Percentiles rank a stretch among this genome's conserved stretches.
phyloP scores from a whole-genome alignment of 495 filamentous ascomycete species.

The Articulospora tetracladia region DNA sequence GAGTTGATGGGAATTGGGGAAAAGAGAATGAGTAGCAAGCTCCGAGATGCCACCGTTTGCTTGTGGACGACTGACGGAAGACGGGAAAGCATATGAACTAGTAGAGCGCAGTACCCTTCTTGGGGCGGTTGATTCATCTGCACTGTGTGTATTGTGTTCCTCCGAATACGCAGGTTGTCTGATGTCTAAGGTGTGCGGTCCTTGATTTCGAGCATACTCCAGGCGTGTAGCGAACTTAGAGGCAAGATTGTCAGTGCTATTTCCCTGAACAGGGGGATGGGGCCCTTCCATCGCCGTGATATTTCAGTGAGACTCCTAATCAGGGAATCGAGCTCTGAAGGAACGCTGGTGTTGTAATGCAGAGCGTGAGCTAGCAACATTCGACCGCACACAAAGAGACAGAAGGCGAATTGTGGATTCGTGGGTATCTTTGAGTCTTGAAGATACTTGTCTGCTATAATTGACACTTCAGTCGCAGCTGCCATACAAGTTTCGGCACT shows the following conservation, averaged over 20 bases:
- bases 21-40: background rate
- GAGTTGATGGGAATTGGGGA: background rate
- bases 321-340: conserved; percentile 25
- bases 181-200: conserved; percentile 28
- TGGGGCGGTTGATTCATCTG: background rate
- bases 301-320: conserved; percentile 30
- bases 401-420: conserved; percentile 37
- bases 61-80: background rate
- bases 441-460: conserved; percentile 34
- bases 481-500: conserved; percentile 37
- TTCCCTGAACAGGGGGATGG: background rate
- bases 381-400: conserved; percentile 35
- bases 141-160: background rate
- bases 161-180: conserved; percentile 35
- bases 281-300: conserved; percentile 31
- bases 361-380: conserved; percentile 31
- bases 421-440: conserved; percentile 25
- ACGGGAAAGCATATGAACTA: background rate
- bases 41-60: background rate
- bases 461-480: conserved; percentile 34
- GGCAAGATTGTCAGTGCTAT: conserved; percentile 27
- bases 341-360: conserved; percentile 25
- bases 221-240: conserved; percentile 33
- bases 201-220: conserved; percentile 25
- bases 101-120: background rate